Percentiles rank a stretch among this genome's conserved stretches.
phyloP scores from a whole-genome alignment of 2,329 filamentous ascomycete species.

The Akanthomyces dipterigenus region DNA sequence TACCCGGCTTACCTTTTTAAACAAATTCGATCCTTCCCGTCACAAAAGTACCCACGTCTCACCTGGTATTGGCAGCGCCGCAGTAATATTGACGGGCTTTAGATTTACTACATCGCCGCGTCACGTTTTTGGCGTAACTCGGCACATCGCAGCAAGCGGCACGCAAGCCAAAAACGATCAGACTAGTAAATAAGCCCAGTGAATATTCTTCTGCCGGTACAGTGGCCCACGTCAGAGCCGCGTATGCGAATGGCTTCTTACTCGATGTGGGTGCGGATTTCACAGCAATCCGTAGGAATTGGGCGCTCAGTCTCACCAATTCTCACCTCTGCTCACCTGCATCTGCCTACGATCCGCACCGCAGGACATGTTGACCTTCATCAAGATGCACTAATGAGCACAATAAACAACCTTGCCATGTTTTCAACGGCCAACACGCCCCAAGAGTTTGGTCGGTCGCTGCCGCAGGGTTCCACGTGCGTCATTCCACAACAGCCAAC shows the following conservation, averaged over 20 bases:
- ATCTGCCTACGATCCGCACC: neutral
- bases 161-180: neutral
- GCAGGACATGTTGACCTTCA: neutral
- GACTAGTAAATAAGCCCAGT: neutral
- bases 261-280: neutral
- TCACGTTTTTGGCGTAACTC: neutral
- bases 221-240: slow-evolving; percentile 1
- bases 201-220: neutral
- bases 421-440: too few relatives aligned
- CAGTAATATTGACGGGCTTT: neutral
- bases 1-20: neutral
- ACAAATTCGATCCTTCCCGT: neutral
- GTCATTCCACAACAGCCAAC: too few relatives aligned
- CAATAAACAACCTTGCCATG: too few relatives aligned
- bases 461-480: too few relatives aligned
- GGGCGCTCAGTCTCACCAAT: neutral
- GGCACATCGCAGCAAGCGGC: neutral
- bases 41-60: neutral
- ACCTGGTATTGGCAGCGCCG: neutral
- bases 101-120: neutral
- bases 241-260: neutral
- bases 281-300: slow-evolving; percentile 1
- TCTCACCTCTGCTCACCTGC: neutral
- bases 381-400: neutral
- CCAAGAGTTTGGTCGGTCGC: too few relatives aligned